These are phyloP conservation scores for Ciborinia camelliae DNA, from an alignment of 2,329 filamentous ascomycete species.

Conservation along the genomic window DNA sequence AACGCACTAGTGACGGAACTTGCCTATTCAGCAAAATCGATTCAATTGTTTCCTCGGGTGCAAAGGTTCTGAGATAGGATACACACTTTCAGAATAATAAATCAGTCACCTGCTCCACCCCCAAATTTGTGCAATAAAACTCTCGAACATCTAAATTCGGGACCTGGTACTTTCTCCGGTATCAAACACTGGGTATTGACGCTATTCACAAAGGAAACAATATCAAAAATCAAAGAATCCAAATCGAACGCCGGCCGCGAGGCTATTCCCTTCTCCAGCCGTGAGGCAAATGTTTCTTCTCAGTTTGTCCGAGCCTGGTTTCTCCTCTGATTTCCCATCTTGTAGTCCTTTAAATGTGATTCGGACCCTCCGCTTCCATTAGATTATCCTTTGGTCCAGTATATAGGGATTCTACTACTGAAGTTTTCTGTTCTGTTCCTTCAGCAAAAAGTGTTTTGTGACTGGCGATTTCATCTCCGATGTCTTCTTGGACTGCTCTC, in stretches of 20 bases:
- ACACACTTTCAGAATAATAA: neutral
- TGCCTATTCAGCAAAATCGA: neutral
- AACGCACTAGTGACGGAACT: neutral
- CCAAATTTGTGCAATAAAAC: neutral
- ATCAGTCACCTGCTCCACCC: neutral
- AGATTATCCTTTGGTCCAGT: neutral
- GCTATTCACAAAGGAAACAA: slow-evolving; percentile 8
- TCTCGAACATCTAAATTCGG: neutral
- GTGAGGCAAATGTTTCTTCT: slow-evolving; percentile 17
- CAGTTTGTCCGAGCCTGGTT: neutral
- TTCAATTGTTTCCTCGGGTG: neutral
- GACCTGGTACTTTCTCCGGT: neutral
- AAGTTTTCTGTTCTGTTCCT: neutral
- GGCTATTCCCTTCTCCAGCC: slow-evolving; percentile 19
- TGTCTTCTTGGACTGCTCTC: slow-evolving; percentile 36
- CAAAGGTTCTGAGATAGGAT: neutral
- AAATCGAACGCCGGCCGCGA: slow-evolving; percentile 20
- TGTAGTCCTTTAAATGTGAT: neutral
- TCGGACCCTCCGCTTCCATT: neutral
- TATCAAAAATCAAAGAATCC: neutral
- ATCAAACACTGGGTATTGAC: neutral
- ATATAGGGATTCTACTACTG: neutral
- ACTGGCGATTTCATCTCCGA: slow-evolving; percentile 22
- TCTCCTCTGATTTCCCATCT: neutral
- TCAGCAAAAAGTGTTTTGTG: neutral